Evolutionary conservation across 2,329 filamentous ascomycete species (phyloP), one percentile per base, ranked within the genome.

Genomic region (Scytalidium sp.): DNA sequence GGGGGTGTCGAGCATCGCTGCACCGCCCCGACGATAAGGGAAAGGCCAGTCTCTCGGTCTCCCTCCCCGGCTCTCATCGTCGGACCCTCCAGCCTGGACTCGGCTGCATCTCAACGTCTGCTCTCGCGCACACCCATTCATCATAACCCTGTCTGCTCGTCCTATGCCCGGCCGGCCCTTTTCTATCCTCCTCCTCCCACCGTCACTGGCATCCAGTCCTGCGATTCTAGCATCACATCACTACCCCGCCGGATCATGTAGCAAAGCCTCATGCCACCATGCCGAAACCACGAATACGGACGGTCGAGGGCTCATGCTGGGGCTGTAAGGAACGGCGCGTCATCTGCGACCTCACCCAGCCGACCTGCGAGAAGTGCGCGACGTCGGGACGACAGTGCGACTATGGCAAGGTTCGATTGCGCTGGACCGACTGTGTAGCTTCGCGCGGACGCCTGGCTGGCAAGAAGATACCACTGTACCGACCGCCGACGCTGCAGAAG

Each of bases 271-370:
- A 36, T 6, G 11, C 32, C 32, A n/a, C 32, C 32, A 36, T 36
- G 32, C 32, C 32, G 32, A 36, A 36, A 36, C 59, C 57, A 50
- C 54, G 59, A 45, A 55, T 61, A 23, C 57, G 62, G 27, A 60
- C 63, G 20, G 64, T 69, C 45, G 60, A 67, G 52, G 71, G 71
- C n/a, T 73, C 71, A 5, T 74, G 71, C 53, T 73, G 71, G 71
- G 63, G 67, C 19, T 74, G 71, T 60, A 73, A 72, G 54, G 70
- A 73, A 43, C 66, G 71, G 10, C 63, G 71, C 20, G 69, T 73
- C 41, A 72, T 73, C 52, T 74, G 71, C 53, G 70, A 73, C 50
- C 63, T 74, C 8, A 58, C 61, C 21, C 61, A 64, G 20, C 68
- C 70, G 2, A 56, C 60, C 2, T 74, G 71, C 52, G 63, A 62